Base-by-base conservation (phyloP, 1,139 yeast genomes). In the Hyphopichia khmerensis region DNA sequence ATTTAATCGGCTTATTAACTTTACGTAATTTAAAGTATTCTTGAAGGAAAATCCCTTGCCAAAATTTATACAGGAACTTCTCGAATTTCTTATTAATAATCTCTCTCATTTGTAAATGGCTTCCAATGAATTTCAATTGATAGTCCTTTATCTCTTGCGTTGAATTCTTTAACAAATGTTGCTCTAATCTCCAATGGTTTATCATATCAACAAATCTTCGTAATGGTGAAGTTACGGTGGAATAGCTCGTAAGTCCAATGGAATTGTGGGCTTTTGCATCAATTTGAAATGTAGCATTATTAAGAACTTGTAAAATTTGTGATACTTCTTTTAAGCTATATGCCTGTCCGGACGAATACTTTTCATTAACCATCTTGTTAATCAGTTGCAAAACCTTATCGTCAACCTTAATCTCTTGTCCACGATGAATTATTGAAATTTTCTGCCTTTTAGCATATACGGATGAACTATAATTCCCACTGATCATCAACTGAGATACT, bases 171-270 rank as follows among this genome's bases (percentile, higher is more conserved):
- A 59, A 43, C 21, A 61, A 47, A 47, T 47, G 50, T 35, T 59
- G 65, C 43, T 70, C 72, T 37, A 72, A 53, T 43, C 59, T 63
- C 79, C 93, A 79, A 55, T 90, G 97, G 51, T 84, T 83, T 6
- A 90, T 59, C 53, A 90, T 65, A 60, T 93, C 99, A n/a, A 84
- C 83, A 52, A 79, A 86, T 50, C 99, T 69, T 62, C 99, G 72
- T 48, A 93, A 71, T 1, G 99, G 99, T 0, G 97, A 90, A 0
- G 99, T 90, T 2, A 87, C 83, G 33, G 89, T 87, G 7, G 87
- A 73, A 56, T 93, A 90, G 13, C 68, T 62, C 0, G 64, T 60
- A 10, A 85, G 64, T 2, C 95, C 96, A 37, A 90, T 65, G 44
- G 86, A 79, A 26, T 72, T 70, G 60, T 91, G 97, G 0, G 61